A percentile compares a stretch with the other conserved stretches of the same genome.
These are phyloP conservation scores for Fomitiporia mediterranea DNA, from an alignment of 1,284 basidiomycete genomes.

Conservation along the genomic window DNA sequence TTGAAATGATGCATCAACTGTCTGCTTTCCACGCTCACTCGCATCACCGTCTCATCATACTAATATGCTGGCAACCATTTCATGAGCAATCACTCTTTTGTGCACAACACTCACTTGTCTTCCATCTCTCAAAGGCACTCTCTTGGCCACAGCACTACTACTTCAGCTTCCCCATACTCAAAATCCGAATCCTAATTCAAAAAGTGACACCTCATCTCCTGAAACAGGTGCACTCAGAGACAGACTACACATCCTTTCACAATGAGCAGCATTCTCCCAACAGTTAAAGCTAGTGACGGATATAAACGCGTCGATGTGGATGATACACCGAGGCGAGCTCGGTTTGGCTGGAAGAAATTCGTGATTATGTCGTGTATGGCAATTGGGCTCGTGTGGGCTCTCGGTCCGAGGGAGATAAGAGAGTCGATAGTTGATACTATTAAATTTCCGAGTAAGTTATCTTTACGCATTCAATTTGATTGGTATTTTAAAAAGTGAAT, in stretches of 20 bases:
- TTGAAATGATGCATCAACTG: no score
- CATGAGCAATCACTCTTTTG: conserved; percentile 5
- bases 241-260: no score
- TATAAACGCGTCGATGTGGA: conserved; percentile 60
- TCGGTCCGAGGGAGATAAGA: conserved; percentile 48
- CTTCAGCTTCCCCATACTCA: background rate
- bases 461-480: background rate
- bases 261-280: conserved; percentile 19
- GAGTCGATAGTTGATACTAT: conserved; percentile 27
- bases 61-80: conserved; percentile 1
- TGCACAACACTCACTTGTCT: background rate
- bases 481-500: background rate
- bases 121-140: conserved; percentile 3
- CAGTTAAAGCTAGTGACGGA: conserved; percentile 13
- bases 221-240: background rate
- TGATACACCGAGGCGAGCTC: conserved; percentile 31
- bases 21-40: no score
- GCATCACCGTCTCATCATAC: background rate
- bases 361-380: conserved; percentile 50
- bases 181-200: background rate
- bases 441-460: conserved; percentile 26
- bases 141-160: background rate
- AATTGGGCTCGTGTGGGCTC: conserved; percentile 57
- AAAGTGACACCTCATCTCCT: background rate
- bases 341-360: conserved; percentile 63